Evolutionary conservation across 257 asterid species (phyloP), one percentile per base, ranked within the genome.

Genomic region (Nicotiana tomentosiformis): DNA sequence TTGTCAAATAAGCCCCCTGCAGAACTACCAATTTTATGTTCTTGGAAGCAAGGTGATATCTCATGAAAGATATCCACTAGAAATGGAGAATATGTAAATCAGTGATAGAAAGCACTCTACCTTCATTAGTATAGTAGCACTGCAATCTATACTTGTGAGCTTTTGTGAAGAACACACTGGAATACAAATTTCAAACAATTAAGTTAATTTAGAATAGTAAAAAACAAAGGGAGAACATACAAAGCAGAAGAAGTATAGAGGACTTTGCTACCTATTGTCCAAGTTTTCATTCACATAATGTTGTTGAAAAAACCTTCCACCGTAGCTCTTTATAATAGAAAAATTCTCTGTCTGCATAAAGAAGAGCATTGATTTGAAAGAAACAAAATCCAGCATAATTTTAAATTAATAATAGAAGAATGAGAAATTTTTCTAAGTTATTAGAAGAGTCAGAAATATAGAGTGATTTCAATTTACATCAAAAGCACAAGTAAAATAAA

Each of bases 121-220:
- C 98, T 86, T 95, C 86, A 78, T 91, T 87, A 32, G 89, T 84
- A 82, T 92, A 91, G 89, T 93, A 94, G 90, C 95, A 90, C 86
- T 89, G 91, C 69, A 93, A 85, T 85, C 98, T 90, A 83, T 91
- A 93, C 69, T 92, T 90, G 90, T 93, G 98, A 68, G 91, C 89
- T 83, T 87, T 88, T 20, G 98, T 87, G 84, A 91, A 92, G 90
- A 91, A 94, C 18, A 51, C 87, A 78, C 97, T 94, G 94, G 83
- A 72, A 55, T 55, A 83, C 72, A 83, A 30, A 83, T 53, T 35
- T 32, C 23, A 81, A 29, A 81, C 70, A 80, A 35, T 16, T 23
- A 26, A 18, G 20, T 46, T 7, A 67, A 29, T 26, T 43, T 32
- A 2, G 68, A 66, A 67, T 12, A 67, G 51, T 57, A 64, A 81